Evolutionary conservation across 2,329 filamentous ascomycete species (phyloP).

Genomic region (Ophiostoma angusticollis): DNA sequence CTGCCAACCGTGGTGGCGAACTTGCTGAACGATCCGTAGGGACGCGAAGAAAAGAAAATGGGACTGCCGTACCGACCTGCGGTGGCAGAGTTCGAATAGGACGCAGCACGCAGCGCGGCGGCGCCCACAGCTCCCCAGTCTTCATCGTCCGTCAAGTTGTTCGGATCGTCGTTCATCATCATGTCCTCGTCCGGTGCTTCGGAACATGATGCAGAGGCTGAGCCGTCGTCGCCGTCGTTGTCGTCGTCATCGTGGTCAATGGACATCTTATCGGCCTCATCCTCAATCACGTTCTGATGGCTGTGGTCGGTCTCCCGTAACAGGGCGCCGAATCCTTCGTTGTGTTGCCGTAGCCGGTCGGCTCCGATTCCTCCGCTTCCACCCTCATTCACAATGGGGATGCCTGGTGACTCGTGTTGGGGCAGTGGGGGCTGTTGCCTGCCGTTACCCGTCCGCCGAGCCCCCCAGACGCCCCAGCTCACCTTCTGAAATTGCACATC

Average conservation of each 20-base stretch:
- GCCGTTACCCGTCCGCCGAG: constrained; percentile 41
- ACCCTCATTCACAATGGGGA: constrained; percentile 39
- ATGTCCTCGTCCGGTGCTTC: constrained; percentile 56
- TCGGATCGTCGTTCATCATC: constrained; percentile 56
- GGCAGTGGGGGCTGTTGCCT: constrained; percentile 13
- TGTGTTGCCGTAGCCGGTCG: constrained; percentile 36
- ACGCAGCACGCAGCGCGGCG: constrained; percentile 61
- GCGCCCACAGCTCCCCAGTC: constrained; percentile 89
- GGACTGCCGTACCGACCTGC: constrained; percentile 37
- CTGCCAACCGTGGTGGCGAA: constrained; percentile 13
- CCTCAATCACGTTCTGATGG: constrained; percentile 57
- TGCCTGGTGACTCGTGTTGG: constrained; percentile 34
- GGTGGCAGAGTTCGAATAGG: constrained; percentile 40
- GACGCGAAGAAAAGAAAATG: constrained; percentile 32
- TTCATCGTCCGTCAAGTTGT: constrained; percentile 86
- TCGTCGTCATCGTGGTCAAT: constrained; percentile 77
- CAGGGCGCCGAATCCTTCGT: constrained; percentile 57
- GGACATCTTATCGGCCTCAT: constrained; percentile 94
- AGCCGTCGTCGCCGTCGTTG: constrained; percentile 73
- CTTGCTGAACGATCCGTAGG: constrained; percentile 34
- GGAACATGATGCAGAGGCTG: constrained; percentile 60
- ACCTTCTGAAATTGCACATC: constrained; percentile 87
- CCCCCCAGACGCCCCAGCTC: constrained; percentile 94
- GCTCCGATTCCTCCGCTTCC: constrained; percentile 24
- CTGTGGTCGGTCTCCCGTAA: constrained; percentile 50